Evolutionary conservation across 495 filamentous ascomycete species (phyloP), one percentile per base, ranked within the genome.

Genomic region (Annulohypoxylon nitens): DNA sequence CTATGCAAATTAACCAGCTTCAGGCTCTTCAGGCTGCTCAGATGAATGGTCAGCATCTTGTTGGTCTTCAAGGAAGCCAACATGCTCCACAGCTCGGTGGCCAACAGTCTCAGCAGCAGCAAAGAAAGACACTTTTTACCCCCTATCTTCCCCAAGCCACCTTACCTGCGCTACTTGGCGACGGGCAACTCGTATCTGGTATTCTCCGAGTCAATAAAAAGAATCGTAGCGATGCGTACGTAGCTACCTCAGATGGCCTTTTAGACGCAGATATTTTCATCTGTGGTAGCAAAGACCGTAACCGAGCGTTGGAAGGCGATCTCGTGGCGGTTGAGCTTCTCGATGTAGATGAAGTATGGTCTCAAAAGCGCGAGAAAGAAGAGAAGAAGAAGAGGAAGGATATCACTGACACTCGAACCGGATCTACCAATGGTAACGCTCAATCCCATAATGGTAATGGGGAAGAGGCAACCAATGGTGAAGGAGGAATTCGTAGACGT

Each of bases 331-430:
- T 99, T 61, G 96, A 99, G 79, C 90, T 99, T 18, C 90, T 99
- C 30, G 96, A 99, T 78, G 96, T 99, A 2, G 96, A 98, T 79
- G 96, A 99, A 77, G 96, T 99, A 9, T 99, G 96, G 96, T 89
- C 91, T 14, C 96, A 99, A 83, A 99, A 99, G 85, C 92, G 93
- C 23, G 96, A 99, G 79, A 99, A 99, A 78, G 96, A 99, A 80
- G 96, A 99, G 76, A 99, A 99, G 86, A 99, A 99, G 90, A 98
- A 98, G 85, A 92, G 96, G 79, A 99, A 99, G 86, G 96, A 99
- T 76, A 96, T 97, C 67, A 97, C 94, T 23, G 96, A 98, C 76
- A 93, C 93, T 53, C 90, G 96, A 63, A 90, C 89, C 37, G 88
- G 90, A 48, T 91, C 90, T 67, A 92, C 85, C 34, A 92, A 90